Evolutionary conservation across 805 yeast species (phyloP), one percentile per base, ranked within the genome.

Genomic region (Dipodascus geniculatus): DNA sequence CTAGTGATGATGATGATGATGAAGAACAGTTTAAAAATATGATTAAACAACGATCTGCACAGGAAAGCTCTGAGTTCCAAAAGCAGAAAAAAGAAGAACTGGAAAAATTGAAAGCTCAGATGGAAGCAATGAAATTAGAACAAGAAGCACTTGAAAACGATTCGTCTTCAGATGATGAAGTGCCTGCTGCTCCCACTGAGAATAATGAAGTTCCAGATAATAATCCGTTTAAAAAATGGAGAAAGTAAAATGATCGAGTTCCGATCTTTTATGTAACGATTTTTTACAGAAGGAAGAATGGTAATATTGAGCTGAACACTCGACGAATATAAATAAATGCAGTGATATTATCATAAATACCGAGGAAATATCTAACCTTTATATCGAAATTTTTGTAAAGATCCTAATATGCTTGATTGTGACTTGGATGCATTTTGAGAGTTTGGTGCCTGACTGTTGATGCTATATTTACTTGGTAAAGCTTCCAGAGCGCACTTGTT

Each of bases 1-100:
- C 49, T 22, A 22, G 54, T n/a, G 56, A 48, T 22, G 54, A 51
- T 3, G 72, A 70, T 47, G 69, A 66, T 28, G 66, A 60, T 31
- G 73, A 63, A 31, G 71, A 68, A 22, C 77, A 72, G 53, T 60
- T 62, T 49, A 23, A 60, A 35, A 52, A 54, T 16, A 58, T 56
- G 38, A 57, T 56, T 51, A 54, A 56, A 3, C 54, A 51, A 22
- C 60, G 57, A 35, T 60, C 61, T 31, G 64, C 56, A 33, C 59
- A 31, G 4, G 51, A 20, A n/a, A 19, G 22, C 3, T 22, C 19
- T 28, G 51, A 20, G 31, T 3, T 24, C 57, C 42, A 28, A 49
- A 47, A 61, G 28, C 49, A 47, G 28, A 47, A 47, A 22, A 9
- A 47, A n/a, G 17, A 8, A 23, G 31, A 23, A 47, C n/a, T 47